Evolutionary conservation across 305 asterid genomes (phyloP).

Genomic region (Withania somnifera): DNA sequence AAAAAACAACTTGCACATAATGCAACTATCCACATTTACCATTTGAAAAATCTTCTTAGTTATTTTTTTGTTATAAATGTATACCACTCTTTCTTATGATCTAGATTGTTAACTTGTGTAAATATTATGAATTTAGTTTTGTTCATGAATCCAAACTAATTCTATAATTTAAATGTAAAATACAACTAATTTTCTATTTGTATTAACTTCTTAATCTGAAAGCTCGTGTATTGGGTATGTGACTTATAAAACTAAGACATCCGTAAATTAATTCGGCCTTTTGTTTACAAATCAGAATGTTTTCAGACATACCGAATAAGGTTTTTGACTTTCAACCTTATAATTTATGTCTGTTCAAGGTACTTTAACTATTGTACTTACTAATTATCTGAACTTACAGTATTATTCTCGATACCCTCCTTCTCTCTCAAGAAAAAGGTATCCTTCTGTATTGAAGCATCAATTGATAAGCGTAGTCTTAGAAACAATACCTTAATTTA

Average conservation of each 20-base stretch:
- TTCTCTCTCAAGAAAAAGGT: background rate
- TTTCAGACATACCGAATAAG: too few relatives aligned
- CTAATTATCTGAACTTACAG: background rate
- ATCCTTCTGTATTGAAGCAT: too few relatives aligned
- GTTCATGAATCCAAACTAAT: background rate
- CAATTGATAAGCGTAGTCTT: too few relatives aligned
- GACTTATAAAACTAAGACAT: background rate
- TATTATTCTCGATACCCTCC: background rate
- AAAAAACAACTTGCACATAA: background rate
- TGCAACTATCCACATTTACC: background rate
- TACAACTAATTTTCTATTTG: background rate
- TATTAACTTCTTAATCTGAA: background rate
- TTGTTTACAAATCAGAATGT: too few relatives aligned
- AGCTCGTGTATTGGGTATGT: background rate
- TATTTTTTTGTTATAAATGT: too few relatives aligned
- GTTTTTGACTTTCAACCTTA: too few relatives aligned
- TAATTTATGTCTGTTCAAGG: background rate
- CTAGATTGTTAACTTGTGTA: background rate
- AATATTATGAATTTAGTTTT: background rate
- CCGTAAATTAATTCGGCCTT: too few relatives aligned
- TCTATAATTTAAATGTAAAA: background rate
- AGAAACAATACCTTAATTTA: too few relatives aligned
- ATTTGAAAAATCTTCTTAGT: background rate
- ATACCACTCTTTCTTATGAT: background rate
- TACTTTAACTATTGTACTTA: too few relatives aligned